Evolutionary conservation across 1,284 basidiomycete species (phyloP).

Genomic region (Cryptococcus sp.): DNA sequence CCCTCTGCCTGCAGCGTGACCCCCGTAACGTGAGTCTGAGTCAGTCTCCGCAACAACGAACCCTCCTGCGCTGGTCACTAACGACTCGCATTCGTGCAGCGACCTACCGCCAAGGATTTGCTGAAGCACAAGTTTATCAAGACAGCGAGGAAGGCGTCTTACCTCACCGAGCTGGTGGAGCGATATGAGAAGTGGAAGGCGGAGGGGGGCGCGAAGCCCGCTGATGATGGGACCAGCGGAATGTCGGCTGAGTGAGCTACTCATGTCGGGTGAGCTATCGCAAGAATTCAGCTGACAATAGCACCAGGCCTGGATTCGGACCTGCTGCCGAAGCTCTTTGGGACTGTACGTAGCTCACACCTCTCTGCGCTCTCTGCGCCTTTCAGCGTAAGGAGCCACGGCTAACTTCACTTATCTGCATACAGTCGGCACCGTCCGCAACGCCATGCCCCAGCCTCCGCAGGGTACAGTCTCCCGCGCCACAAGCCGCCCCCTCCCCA

Average conservation of each 20-base stretch:
- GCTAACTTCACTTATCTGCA: neutral
- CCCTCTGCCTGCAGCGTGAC: constrained; percentile 88
- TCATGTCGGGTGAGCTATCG: neutral
- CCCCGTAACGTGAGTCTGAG: constrained; percentile 69
- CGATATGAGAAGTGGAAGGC: constrained; percentile 84
- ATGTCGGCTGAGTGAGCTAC: constrained; percentile 21
- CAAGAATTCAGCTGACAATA: neutral
- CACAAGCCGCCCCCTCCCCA: constrained; percentile 14
- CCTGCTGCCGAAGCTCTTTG: constrained; percentile 82
- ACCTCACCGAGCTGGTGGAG: constrained; percentile 92
- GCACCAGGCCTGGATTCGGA: constrained; percentile 24
- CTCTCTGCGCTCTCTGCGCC: too few species aligned
- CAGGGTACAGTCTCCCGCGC: constrained; percentile 28
- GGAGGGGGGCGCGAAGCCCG: constrained; percentile 74
- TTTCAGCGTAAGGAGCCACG: too few species aligned
- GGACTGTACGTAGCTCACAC: constrained; percentile 65
- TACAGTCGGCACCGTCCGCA: constrained; percentile 47
- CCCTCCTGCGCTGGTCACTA: constrained; percentile 5
- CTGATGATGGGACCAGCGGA: constrained; percentile 56
- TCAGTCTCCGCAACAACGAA: neutral
- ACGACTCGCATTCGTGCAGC: constrained; percentile 52
- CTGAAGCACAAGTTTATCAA: constrained; percentile 94
- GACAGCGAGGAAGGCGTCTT: constrained; percentile 88
- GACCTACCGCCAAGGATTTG: constrained; percentile 89
- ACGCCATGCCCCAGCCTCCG: constrained; percentile 29